Evolutionary conservation across 1,284 basidiomycete genomes (phyloP).

Genomic region (Sanghuangporus sanghuang): DNA sequence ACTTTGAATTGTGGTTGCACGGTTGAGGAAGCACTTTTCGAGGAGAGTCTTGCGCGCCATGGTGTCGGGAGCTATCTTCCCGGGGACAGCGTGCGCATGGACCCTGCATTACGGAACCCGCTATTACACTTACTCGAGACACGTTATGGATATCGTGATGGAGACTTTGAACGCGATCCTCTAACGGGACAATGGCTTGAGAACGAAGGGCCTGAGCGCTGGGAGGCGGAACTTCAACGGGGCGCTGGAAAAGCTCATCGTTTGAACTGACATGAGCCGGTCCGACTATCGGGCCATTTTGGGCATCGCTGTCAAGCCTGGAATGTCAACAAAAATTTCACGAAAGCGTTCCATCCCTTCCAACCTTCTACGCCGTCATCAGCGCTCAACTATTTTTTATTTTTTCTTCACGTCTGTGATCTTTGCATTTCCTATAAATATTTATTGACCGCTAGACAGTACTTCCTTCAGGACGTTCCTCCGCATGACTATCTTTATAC

Average conservation of each 20-base stretch:
- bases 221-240: conserved; percentile 42
- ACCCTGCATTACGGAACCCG: conserved; percentile 74
- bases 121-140: conserved; percentile 62
- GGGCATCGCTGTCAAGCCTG: not conserved
- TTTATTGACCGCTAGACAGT: conserved; percentile 6
- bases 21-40: conserved; percentile 75
- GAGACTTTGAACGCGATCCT: conserved; percentile 72
- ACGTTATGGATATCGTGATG: conserved; percentile 75
- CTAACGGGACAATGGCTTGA: conserved; percentile 56
- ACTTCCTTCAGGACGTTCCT: not conserved
- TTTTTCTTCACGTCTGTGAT: not conserved
- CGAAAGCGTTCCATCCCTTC: not conserved
- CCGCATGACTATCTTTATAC: conserved; percentile 4
- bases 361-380: not conserved
- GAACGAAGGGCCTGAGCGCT: conserved; percentile 53
- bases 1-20: conserved; percentile 80
- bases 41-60: conserved; percentile 73
- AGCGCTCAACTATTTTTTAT: not conserved
- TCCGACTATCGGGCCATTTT: not conserved
- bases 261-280: not conserved
- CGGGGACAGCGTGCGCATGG: conserved; percentile 81
- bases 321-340: not conserved
- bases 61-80: conserved; percentile 75
- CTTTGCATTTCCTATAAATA: conserved; percentile 2
- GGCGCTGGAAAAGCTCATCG: conserved; percentile 2